These are phyloP conservation scores for Nepenthes alata DNA, from an alignment of 179 eudicot species.

Conservation along the genomic window DNA sequence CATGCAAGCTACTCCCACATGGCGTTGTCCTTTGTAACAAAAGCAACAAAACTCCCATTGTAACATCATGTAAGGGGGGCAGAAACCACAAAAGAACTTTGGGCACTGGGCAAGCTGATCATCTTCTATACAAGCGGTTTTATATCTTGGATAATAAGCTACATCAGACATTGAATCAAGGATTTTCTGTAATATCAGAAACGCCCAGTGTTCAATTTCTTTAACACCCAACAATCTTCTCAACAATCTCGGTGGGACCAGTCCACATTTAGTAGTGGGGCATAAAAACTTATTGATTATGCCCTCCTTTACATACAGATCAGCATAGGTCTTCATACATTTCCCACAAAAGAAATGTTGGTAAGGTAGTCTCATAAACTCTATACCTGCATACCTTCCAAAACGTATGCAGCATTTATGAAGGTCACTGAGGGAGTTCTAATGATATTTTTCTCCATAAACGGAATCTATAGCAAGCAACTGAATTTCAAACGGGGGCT, in stretches of 20 bases:
- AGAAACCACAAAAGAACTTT: conserved; percentile 83
- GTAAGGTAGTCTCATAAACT: conserved; percentile 73
- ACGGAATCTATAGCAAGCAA: no score
- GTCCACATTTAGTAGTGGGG: conserved; percentile 69
- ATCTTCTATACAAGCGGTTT: conserved; percentile 79
- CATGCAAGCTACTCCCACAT: conserved; percentile 70
- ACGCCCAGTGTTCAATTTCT: conserved; percentile 77
- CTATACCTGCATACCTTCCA: conserved; percentile 32
- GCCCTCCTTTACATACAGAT: conserved; percentile 70
- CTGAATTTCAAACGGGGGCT: no score
- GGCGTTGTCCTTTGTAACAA: conserved; percentile 41
- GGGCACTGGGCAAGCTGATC: conserved; percentile 82
- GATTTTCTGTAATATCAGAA: conserved; percentile 62
- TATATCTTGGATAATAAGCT: conserved; percentile 89
- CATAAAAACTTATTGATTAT: conserved; percentile 61
- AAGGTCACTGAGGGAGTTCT: no score
- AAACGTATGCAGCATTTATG: no score
- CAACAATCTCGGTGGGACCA: conserved; percentile 78
- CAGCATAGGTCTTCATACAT: conserved; percentile 73
- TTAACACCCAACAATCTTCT: conserved; percentile 57
- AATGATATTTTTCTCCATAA: no score
- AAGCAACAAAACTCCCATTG: no score
- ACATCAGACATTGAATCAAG: conserved; percentile 86
- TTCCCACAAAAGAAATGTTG: conserved; percentile 77
- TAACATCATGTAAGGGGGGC: conserved; percentile 42